These are phyloP conservation scores for Fomitopsis pulvina DNA, from an alignment of 768 basidiomycete genomes.

Conservation along the genomic window DNA sequence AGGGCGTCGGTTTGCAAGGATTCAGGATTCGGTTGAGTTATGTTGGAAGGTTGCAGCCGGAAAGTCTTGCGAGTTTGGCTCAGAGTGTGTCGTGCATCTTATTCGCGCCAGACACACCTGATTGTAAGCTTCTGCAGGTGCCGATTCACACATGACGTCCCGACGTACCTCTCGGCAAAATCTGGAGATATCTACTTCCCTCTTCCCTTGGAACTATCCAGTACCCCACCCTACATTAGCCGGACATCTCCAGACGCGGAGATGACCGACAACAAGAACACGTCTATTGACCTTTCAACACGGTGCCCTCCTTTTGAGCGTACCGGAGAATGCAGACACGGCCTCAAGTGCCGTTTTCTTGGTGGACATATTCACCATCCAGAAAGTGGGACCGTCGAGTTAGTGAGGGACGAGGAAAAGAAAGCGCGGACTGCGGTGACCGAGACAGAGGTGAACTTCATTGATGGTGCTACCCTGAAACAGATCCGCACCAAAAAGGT, in stretches of 20 bases:
- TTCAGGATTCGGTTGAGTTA: conserved; percentile 74
- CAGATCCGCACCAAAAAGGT: conserved; percentile 67
- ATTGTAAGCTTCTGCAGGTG: conserved; percentile 41
- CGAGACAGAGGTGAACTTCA: conserved; percentile 64
- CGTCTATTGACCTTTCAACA: conserved; percentile 40
- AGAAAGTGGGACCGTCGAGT: conserved; percentile 35
- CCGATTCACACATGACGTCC: conserved; percentile 72
- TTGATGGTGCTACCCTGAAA: conserved; percentile 51
- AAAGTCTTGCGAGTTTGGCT: conserved; percentile 61
- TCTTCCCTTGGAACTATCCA: conserved; percentile 31
- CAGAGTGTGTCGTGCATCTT: conserved; percentile 41
- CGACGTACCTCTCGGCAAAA: conserved; percentile 71
- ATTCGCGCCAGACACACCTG: neutral
- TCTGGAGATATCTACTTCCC: conserved; percentile 65
- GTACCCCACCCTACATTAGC: conserved; percentile 50
- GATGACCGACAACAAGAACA: conserved; percentile 21
- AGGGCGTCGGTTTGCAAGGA: conserved; percentile 68
- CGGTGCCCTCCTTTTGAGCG: conserved; percentile 63
- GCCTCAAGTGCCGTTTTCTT: conserved; percentile 89
- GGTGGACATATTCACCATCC: conserved; percentile 60
- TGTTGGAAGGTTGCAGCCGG: conserved; percentile 79
- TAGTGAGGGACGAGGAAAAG: conserved; percentile 54
- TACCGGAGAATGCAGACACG: conserved; percentile 73
- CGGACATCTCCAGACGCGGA: conserved; percentile 20
- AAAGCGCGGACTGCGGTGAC: conserved; percentile 40